Base-by-base conservation (phyloP, 495 filamentous ascomycete species). In the Niebla homalea region DNA sequence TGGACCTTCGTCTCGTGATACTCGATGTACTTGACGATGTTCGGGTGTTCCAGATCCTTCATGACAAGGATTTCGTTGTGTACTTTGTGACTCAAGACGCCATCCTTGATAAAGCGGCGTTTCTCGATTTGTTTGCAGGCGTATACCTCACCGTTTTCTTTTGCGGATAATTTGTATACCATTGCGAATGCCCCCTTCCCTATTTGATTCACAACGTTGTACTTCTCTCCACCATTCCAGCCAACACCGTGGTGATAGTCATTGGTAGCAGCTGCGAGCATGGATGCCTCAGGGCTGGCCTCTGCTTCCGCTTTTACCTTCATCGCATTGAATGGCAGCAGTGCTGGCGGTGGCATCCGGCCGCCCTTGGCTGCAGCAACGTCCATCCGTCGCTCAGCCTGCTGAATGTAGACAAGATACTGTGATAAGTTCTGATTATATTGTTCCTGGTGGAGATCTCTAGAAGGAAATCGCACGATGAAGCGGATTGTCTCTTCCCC, bases 61-160 rank as follows among this genome's bases (percentile, higher is more conserved):
- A 98, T 94, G 51, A 98, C 95, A 37, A 79, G 82, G 79, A 97
- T 89, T 65, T 98, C 92, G 55, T 90, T 94, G 55, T 93, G 83
- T 2, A 97, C 80, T 61, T 89, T 90, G 56, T 83, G 78, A 58
- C 89, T 86, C 23, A 88, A 65, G 19, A 84, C 74, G 36, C 85
- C 86, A 60, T 92, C 87, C 62, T 89, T 94, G 70, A 89, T 85
- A 63, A 96, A 89, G 15, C 78, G 75, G 39, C 81, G 76, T 66
- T 94, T 96, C 59, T 93, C 85, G 4, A 98, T 77, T 58, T 95
- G 84, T 60, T 98, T 98, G 3, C 86, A 85, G 2, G 92, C 92
- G 57, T 80, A 90, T 0, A 87, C 78, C 15, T 79, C 66, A 12
- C 92, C 92, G 55, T 87, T 80, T 50, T 78, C 79, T 61, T 83